Evolutionary conservation across 2,329 filamentous ascomycete species (phyloP), one percentile per base, ranked within the genome.

Genomic region (Catunica adiposa): DNA sequence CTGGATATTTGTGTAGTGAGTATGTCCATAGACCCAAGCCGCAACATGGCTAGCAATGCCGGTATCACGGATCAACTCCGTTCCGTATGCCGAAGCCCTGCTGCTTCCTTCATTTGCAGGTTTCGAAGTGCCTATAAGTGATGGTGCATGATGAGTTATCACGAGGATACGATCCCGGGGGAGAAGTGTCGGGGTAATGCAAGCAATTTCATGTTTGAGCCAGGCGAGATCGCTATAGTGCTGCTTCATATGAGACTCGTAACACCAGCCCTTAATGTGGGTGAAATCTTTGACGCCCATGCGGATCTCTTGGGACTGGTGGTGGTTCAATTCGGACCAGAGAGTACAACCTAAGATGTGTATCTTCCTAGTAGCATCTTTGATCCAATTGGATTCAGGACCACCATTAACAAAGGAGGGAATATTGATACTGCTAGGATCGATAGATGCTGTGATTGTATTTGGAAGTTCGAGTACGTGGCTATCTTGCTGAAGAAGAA

Each of bases 141-240:
- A 73, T 1, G 78, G 78, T 1, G 77, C 76, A 61, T 82, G 78
- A 54, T 81, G 76, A 0, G 77, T 81, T 0, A 74, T 70, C 0
- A 82, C 69, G 0, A 82, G 57, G n/a, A 54, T 40, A n/a, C 51
- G 55, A n/a, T 56, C 51, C 15, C 51, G 54, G 15, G 58, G 42
- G 17, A 48, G 31, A 14, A 55, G 38, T n/a, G 56, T 25, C 14
- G 25, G 37, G 46, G 26, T n/a, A 56, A 48, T 58, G 52, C 37
- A 56, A 37, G 61, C 62, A 29, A 72, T 65, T 59, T 73, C 67
- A 14, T 58, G 61, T 23, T 62, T 66, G 11, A 82, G 66, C 77
- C 77, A 82, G 1, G 66, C 61, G 3, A 72, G 59, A 58, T 82
- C 78, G 17, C 65, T 60, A 1, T 62, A 62, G 62, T 80, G 73